Evolutionary conservation across 352 stramenopile genomes (phyloP), one percentile per base, ranked within the genome.

Genomic region (Pythium sukuiense): DNA sequence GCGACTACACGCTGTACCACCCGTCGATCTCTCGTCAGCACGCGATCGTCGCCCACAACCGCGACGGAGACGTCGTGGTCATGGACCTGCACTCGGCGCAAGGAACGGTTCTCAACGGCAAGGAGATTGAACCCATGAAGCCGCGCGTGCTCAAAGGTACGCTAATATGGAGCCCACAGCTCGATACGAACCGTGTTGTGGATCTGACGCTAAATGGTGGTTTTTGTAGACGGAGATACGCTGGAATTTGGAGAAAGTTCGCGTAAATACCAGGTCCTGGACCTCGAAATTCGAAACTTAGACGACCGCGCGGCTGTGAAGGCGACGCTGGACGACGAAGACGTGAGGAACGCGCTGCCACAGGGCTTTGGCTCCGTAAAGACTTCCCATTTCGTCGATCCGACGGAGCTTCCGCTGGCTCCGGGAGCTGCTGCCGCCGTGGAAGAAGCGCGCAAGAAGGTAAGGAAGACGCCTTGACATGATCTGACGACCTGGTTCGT

Each of bases 51-150:
- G 77, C 88, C 27, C 86, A 96, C 62, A 71, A 88, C 56, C 75
- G 81, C 30, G 56, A 86, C 6, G 79, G 76, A 3, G 59, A 69
- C 1, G 41, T 97, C 0, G 79, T 69, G 24, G 63, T 95, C 13
- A 68, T 94, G 63, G 90, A 96, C 67, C 74, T 96, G 20, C 77
- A 75, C 6, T 96, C 87, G 3, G 83, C 80, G n/a, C 89, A 97
- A 63, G 90, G 88, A 46, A 92, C 88, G 41, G 93, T 92, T 33
- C 61, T 96, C 41, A 93, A 96, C 62, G 84, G 67, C 46, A 53
- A 80, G 41, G 80, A 89, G 62, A 81, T 96, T 29, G 59, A 79
- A 20, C 70, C 75, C 0, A 74, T 90, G 48, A 65, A 80, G 55
- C 80, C 81, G 0, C 59, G 55, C 16, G 46, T 49, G 32, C 72